Conservation (phyloP, 805 yeast species). For the Priceomyces medius region DNA sequence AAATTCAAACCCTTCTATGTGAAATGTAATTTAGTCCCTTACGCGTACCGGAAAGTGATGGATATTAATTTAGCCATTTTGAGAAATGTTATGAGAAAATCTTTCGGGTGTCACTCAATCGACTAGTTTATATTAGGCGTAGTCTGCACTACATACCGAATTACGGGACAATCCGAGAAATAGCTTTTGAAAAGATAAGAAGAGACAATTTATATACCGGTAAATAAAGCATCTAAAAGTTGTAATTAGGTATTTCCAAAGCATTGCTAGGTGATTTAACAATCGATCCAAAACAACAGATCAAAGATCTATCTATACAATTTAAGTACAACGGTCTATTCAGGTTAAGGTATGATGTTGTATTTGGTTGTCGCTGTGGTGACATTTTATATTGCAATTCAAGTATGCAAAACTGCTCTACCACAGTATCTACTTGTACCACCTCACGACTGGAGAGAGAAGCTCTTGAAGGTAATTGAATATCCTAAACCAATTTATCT, state of each 20-base stretch:
- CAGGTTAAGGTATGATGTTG: no score
- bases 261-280: no score
- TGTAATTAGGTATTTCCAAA: no score
- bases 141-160: neutral
- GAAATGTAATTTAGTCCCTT: constrained; percentile 4
- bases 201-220: no score
- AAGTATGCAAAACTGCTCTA: constrained; percentile 22
- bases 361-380: constrained; percentile 10
- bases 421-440: constrained; percentile 40
- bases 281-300: no score
- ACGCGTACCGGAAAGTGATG: constrained; percentile 7
- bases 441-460: constrained; percentile 37
- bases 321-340: no score
- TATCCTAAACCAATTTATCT: constrained; percentile 36
- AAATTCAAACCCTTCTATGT: neutral
- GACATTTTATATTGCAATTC: constrained; percentile 14
- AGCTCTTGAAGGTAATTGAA: constrained; percentile 30
- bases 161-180: neutral
- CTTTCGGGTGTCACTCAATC: no score
- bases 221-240: no score
- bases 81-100: constrained; percentile 9
- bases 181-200: no score
- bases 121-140: no score
- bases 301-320: no score
- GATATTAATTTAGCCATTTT: constrained; percentile 9